phyloP scores from a whole-genome alignment of 495 filamentous ascomycete species.

The Xylaria palmicola region DNA sequence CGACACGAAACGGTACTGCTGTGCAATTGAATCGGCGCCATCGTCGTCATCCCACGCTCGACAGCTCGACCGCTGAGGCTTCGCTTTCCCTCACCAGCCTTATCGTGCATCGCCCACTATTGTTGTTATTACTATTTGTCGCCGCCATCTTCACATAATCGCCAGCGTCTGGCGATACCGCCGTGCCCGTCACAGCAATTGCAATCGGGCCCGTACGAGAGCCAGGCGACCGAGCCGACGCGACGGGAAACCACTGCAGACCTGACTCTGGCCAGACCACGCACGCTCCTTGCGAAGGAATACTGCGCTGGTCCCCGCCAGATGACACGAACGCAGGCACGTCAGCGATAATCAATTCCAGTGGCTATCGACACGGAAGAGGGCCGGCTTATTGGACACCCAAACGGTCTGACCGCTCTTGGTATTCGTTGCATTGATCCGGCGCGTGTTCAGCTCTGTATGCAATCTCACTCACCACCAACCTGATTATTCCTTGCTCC shows the following conservation, averaged over 20 bases:
- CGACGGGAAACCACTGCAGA: not conserved
- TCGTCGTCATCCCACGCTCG: not conserved
- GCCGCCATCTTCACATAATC: not conserved
- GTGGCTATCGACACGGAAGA: not conserved
- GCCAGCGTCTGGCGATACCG: not conserved
- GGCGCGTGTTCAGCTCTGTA: constrained; percentile 11
- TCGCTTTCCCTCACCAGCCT: not conserved
- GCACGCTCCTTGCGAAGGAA: not conserved
- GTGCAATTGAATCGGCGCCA: constrained; percentile 1
- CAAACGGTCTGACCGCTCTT: constrained; percentile 29
- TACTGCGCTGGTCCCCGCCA: not conserved
- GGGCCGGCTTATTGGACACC: constrained; percentile 28
- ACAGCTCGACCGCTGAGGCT: not conserved
- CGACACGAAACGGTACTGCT: not conserved
- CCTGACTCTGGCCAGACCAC: not conserved
- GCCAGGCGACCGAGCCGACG: not conserved
- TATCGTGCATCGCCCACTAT: not conserved
- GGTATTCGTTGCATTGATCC: constrained; percentile 17
- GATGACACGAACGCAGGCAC: constrained; percentile 1
- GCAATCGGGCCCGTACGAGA: not conserved
- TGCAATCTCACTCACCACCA: not conserved
- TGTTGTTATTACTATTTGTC: not conserved
- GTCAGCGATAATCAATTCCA: not conserved
- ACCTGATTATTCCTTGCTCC: constrained; percentile 4
- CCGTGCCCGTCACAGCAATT: not conserved